These are phyloP conservation scores for Umbelopsis sp. DNA, from an alignment of 192 early-diverging fungal species.

Conservation along the genomic window DNA sequence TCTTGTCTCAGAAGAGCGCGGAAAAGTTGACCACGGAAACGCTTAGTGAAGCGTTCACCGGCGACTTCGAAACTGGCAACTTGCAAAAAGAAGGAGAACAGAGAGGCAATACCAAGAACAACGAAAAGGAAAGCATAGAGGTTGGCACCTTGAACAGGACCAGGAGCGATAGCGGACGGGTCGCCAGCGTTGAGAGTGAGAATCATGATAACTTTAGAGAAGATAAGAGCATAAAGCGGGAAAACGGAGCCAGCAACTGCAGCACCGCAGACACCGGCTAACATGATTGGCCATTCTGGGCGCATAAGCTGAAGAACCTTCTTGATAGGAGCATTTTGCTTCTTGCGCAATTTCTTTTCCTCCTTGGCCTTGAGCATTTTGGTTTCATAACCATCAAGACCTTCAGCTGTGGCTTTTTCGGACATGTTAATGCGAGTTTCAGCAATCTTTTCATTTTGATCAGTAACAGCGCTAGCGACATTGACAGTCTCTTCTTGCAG, in stretches of 20 bases:
- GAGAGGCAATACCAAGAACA: slow-evolving; percentile 48
- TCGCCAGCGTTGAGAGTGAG: slow-evolving; percentile 34
- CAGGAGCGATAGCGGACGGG: slow-evolving; percentile 30
- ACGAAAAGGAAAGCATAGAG: slow-evolving; percentile 43
- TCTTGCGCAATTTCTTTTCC: slow-evolving; percentile 37
- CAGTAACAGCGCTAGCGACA: slow-evolving; percentile 13
- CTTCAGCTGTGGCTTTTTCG: neutral
- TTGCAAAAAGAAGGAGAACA: slow-evolving; percentile 62
- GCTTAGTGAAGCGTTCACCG: slow-evolving; percentile 65
- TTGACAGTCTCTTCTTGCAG: slow-evolving; percentile 53
- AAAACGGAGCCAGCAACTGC: slow-evolving; percentile 69
- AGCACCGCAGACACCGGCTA: slow-evolving; percentile 56
- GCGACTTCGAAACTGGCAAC: slow-evolving; percentile 63
- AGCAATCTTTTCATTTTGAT: slow-evolving; percentile 12
- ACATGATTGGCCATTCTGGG: slow-evolving; percentile 52
- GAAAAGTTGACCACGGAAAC: slow-evolving; percentile 70
- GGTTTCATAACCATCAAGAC: slow-evolving; percentile 28
- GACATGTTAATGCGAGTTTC: neutral
- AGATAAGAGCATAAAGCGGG: slow-evolving; percentile 70
- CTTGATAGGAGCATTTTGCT: slow-evolving; percentile 56
- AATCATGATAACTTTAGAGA: slow-evolving; percentile 49
- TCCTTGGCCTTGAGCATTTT: slow-evolving; percentile 32
- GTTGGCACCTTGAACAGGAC: slow-evolving; percentile 39
- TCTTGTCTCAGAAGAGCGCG: slow-evolving; percentile 78
- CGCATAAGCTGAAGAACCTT: slow-evolving; percentile 55